Conservation (phyloP, 495 filamentous ascomycete species). For the Diplogelasinospora grovesii region DNA sequence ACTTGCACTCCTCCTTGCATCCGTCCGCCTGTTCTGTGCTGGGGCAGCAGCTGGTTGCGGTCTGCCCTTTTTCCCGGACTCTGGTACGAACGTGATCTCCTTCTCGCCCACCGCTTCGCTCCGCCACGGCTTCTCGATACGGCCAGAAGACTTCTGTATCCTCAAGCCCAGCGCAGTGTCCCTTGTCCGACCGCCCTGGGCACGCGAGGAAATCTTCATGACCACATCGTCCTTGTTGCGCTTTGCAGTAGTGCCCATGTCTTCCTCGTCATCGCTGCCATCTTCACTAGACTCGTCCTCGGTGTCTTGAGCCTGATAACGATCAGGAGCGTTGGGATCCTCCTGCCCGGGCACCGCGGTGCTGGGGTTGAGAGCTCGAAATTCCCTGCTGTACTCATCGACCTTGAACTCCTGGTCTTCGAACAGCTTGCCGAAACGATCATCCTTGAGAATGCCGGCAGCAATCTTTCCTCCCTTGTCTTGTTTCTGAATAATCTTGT, state of each 20-base stretch:
- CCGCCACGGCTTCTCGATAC: slow-evolving; percentile 37
- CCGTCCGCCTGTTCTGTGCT: slow-evolving; percentile 33
- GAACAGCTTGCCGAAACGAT: slow-evolving; percentile 83
- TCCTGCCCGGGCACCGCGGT: slow-evolving; percentile 36
- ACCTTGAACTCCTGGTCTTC: slow-evolving; percentile 88
- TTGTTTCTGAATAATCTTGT: slow-evolving; percentile 72
- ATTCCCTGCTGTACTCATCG: slow-evolving; percentile 84
- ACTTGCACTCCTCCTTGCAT: slow-evolving; percentile 63
- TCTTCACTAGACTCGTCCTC: slow-evolving; percentile 17
- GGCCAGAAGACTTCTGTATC: slow-evolving; percentile 39
- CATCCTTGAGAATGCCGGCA: slow-evolving; percentile 64
- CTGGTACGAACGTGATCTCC: slow-evolving; percentile 76
- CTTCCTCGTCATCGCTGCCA: slow-evolving; percentile 36
- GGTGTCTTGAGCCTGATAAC: slow-evolving; percentile 6
- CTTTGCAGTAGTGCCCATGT: too few relatives aligned
- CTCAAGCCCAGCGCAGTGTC: slow-evolving; percentile 69
- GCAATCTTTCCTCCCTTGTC: slow-evolving; percentile 65
- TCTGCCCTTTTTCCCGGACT: slow-evolving; percentile 45
- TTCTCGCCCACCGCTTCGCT: slow-evolving; percentile 71
- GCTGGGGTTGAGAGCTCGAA: slow-evolving; percentile 79
- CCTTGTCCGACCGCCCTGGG: slow-evolving; percentile 46
- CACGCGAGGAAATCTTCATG: slow-evolving; percentile 66
- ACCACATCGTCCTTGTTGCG: slow-evolving; percentile 39
- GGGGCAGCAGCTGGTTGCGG: slow-evolving; percentile 27
- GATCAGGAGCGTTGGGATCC: slow-evolving; percentile 2